phyloP scores from a whole-genome alignment of 140 eudicot genomes.

The Stevia rebaudiana region DNA sequence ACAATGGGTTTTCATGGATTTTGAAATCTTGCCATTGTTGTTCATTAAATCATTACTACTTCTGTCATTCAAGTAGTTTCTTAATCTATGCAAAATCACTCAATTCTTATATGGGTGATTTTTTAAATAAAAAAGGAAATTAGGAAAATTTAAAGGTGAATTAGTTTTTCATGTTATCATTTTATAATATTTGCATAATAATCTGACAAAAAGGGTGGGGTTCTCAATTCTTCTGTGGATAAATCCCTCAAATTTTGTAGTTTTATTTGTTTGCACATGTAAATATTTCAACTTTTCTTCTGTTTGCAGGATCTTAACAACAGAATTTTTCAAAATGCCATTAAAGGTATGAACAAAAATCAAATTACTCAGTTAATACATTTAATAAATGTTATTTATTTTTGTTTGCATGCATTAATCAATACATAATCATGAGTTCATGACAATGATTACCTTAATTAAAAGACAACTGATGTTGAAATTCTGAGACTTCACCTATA shows the following conservation, averaged over 20 bases:
- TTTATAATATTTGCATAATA: neutral
- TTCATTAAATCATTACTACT: neutral
- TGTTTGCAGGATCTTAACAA: conserved; percentile 78
- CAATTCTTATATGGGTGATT: neutral
- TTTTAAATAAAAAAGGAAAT: neutral
- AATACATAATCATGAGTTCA: too few species aligned
- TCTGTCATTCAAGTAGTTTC: neutral
- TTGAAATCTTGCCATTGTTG: neutral
- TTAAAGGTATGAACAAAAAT: conserved; percentile 43
- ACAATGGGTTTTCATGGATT: neutral
- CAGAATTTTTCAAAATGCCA: conserved; percentile 47
- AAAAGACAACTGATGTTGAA: conserved; percentile 14
- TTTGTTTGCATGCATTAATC: too few species aligned
- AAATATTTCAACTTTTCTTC: neutral
- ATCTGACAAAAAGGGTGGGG: conserved; percentile 16
- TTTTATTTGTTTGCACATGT: conserved; percentile 3
- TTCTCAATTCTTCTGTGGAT: conserved; percentile 7
- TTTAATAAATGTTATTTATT: too few species aligned
- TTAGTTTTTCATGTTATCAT: neutral
- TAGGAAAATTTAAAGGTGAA: neutral
- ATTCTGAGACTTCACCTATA: neutral
- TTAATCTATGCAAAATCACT: neutral
- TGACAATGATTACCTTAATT: too few species aligned
- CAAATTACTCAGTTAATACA: neutral
- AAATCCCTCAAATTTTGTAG: conserved; percentile 9